A percentile compares a stretch with the other conserved stretches of the same genome.
Conservation (phyloP, 208 protist genomes). For the Leishmania braziliensis region DNA sequence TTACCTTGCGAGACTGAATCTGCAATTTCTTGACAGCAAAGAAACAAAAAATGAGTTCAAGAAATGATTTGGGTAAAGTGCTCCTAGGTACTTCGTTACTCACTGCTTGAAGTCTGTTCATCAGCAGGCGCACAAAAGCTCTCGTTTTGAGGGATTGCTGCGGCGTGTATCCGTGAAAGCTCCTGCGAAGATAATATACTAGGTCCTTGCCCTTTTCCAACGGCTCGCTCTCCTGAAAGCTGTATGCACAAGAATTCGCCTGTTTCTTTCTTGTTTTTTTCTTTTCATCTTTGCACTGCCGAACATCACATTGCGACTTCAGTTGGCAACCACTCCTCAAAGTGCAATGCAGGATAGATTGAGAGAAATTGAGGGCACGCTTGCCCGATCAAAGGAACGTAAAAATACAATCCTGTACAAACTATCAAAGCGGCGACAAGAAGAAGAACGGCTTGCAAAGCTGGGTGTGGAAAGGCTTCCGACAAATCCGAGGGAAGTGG, state of each 20-base stretch:
- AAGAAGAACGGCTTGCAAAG: constrained; percentile 61
- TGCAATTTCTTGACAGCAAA: not conserved
- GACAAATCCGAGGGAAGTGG: constrained; percentile 64
- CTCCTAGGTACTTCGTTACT: not conserved
- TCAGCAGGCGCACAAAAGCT: not conserved
- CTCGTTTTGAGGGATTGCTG: not conserved
- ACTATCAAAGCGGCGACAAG: constrained; percentile 52
- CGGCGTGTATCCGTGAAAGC: not conserved
- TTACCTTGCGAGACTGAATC: not conserved
- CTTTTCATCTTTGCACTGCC: not conserved
- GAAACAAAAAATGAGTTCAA: not conserved
- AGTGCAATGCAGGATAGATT: constrained; percentile 73
- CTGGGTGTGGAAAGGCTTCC: constrained; percentile 67
- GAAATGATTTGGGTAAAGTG: not conserved
- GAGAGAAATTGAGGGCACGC: constrained; percentile 84
- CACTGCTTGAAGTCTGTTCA: not conserved
- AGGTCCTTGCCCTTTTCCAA: not conserved
- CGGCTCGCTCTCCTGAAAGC: too few relatives aligned
- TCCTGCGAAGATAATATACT: not conserved
- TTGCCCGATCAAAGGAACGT: constrained; percentile 75
- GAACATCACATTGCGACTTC: too few relatives aligned
- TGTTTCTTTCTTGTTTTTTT: not conserved
- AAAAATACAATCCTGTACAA: constrained; percentile 88
- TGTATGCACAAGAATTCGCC: not conserved
- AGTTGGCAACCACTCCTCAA: not conserved